Evolutionary conservation across 2,329 filamentous ascomycete species (phyloP), one percentile per base, ranked within the genome.

Genomic region (Capronia epimyces): DNA sequence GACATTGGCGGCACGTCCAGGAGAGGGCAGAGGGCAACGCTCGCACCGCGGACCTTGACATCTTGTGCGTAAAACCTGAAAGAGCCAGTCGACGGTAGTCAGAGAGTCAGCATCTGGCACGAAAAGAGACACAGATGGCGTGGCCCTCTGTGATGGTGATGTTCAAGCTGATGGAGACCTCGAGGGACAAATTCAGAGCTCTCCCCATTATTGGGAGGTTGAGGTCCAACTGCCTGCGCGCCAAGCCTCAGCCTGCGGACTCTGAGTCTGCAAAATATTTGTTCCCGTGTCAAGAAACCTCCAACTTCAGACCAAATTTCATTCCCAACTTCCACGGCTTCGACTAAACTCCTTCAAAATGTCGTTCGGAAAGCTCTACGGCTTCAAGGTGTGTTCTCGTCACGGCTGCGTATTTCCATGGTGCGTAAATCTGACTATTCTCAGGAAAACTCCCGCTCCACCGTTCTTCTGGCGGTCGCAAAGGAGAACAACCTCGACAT

Each of bases 331-430:
- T 27, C 22, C 37, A 13, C 27, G 31, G 21, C n/a, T n/a, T 46
- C 31, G 34, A 50, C 40, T 52, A 46, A 47, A 50, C 53, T 48
- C 46, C 54, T 57, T 65, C 77, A 88, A 81, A 73, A 94, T 95
- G 86, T 80, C 87, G 71, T 97, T 98, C 82, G 93, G 93, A 78
- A 98, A 95, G 80, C 83, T 98, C 69, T 97, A 93, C 83, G 87
- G 86, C 71, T 82, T 81, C 73, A 71, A 81, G 76, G 91, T 95
- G 84, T 65, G 34, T 18, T 37, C 67, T 60, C 22, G 12, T 37
- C 37, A 50, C 61, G 62, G 56, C 60, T 50, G 57, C 60, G 49
- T 53, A 34, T 55, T 55, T 58, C 29, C 36, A 54, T 44, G 41
- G 44, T 40, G 47, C 34, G 22, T 21, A n/a, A 51, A 46, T 34